A percentile compares a stretch with the other conserved stretches of the same genome.
phyloP scores from a whole-genome alignment of 2,329 filamentous ascomycete species.

The Paramyrothecium sp. region DNA sequence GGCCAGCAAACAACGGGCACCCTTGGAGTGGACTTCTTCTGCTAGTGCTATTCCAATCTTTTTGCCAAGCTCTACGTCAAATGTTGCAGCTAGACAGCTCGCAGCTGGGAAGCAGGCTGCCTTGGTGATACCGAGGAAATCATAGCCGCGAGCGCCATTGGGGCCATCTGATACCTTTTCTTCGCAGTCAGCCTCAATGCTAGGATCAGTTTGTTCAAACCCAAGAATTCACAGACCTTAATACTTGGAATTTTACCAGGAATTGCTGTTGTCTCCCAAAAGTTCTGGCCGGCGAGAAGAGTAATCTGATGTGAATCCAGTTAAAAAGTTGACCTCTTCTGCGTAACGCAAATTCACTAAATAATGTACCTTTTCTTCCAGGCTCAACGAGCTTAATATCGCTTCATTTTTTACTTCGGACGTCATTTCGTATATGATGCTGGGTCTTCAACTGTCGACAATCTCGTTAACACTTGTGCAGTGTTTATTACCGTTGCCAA shows the following conservation, averaged over 20 bases:
- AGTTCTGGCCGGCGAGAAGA: not conserved
- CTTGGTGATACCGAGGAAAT: conserved; percentile 16
- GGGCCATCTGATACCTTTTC: conserved; percentile 19
- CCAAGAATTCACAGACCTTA: not conserved
- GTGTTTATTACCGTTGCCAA: too few relatives aligned
- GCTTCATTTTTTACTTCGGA: too few relatives aligned
- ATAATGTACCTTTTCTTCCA: too few relatives aligned
- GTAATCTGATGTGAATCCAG: too few relatives aligned
- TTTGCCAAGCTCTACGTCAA: conserved; percentile 54
- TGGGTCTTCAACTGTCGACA: too few relatives aligned
- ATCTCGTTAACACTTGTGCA: too few relatives aligned
- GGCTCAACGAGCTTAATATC: too few relatives aligned
- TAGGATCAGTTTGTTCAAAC: too few relatives aligned
- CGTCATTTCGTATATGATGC: too few relatives aligned
- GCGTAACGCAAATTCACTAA: too few relatives aligned
- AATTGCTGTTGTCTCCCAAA: not conserved
- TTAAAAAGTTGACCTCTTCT: too few relatives aligned
- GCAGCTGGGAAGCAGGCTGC: conserved; percentile 21
- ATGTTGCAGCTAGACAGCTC: conserved; percentile 53
- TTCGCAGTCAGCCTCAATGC: too few relatives aligned
- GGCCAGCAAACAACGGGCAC: conserved; percentile 67
- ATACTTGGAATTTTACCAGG: not conserved
- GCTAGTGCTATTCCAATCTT: conserved; percentile 58
- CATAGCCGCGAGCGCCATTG: conserved; percentile 22
- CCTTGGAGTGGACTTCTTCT: conserved; percentile 52